Evolutionary conservation across 768 basidiomycete genomes (phyloP), one percentile per base, ranked within the genome.

Genomic region (Nidularia sp.): DNA sequence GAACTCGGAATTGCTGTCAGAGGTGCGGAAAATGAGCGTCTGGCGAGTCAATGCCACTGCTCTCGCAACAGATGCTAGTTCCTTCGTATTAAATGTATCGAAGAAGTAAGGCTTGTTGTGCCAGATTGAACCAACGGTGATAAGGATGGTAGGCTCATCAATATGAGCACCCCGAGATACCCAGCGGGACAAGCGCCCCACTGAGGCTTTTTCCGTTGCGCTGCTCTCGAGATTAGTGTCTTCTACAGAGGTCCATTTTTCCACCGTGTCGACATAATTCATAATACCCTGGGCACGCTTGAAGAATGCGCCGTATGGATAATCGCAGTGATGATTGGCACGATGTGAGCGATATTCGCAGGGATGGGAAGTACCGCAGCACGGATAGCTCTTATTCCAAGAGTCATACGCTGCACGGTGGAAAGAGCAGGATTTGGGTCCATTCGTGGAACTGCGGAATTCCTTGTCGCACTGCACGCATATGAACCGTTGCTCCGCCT

Each of bases 391-490:
- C 51, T 64, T 66, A 35, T 55, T 56, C 69, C 70, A 72, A 9
- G 66, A 62, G 50, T 67, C 60, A 47, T 68, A 72, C 25, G 66
- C 66, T 2, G 62, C 67, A 35, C 61, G 61, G 54, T 73, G 73
- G 56, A 67, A 75, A 6, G 68, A 70, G 51, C 73, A 75, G 2
- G 73, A 65, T 42, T 66, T 69, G 18, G 70, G 66, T 6, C 68
- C 68, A 53, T 73, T 75, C 5, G 65, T 66, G 6, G 66, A 69
- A 22, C 64, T 58, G 2, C 64, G 66, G 48, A 68, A 73, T n/a
- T 66, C 63, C 41, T 65, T 62, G 29, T 72, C 66, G 59, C 73
- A 75, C 49, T 73, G 72, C 2, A 75, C 63, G 51, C 73, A 75
- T 2, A 55, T 58, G 54, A 72, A 70, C 25, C 60, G 62, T 49